Base-by-base conservation (phyloP, 1,284 basidiomycete species). In the Puccinia polysora region DNA sequence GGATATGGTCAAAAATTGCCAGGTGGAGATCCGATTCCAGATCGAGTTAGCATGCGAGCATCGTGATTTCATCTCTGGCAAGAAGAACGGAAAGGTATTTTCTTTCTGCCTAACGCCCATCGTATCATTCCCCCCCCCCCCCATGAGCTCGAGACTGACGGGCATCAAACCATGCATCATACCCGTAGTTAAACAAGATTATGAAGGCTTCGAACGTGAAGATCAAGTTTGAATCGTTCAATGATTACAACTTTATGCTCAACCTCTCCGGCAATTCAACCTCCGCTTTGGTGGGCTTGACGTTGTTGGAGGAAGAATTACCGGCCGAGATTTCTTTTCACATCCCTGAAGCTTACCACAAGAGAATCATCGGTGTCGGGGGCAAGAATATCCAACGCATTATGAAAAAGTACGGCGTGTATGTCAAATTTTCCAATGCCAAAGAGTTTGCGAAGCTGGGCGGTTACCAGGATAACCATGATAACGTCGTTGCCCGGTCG, bases 251-350 rank as follows among this genome's bases (percentile, higher is more conserved):
- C 81, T 98, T 98, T 83, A 85, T 97, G 77, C 97, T 98, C 80
- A 93, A 97, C 80, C 88, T 82, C 12, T 79, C 80, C 10, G 80
- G 81, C 23, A 88, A 86, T 75, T 89, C 93, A 78, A 83, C 81
- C 38, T 89, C 88, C 32, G 89, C 93, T 28, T 82, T 98, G 25
- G 89, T 92, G 78, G 93, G 96, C 23, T 84, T 97, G 53, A 87
- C 87, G 4, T 84, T 97, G 74, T 83, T 98, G 32, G 92, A 97
- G 81, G 95, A 97, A 80, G 95, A 98, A 81, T 83, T 98, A 20
- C 95, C 95, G 0, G 94, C 96, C n/a, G 95, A 98, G 81, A 90
- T 97, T 65, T 97, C 93, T 28, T 98, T 98, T 86, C 94, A 97
- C 81, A 93, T 98, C 7, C 95, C 96, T 25, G 95, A 99, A 81